Evolutionary conservation across 176 grass and related monocot genomes (phyloP).

Genomic region (Leersia perrieri): DNA sequence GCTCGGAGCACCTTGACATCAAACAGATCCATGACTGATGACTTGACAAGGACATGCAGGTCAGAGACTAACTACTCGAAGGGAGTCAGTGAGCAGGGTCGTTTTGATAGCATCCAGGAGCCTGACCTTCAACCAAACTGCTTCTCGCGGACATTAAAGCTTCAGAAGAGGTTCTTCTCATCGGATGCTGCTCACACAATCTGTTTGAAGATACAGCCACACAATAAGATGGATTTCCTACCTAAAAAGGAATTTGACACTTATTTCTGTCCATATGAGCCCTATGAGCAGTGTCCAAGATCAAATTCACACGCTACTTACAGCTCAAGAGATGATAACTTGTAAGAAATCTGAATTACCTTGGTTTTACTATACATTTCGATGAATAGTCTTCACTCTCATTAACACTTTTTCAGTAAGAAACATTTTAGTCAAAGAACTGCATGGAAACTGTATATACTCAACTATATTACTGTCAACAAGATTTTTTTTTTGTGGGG

Average conservation of each 20-base stretch:
- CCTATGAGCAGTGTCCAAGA: constrained; percentile 70
- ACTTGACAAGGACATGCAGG: constrained; percentile 56
- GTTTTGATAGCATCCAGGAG: constrained; percentile 56
- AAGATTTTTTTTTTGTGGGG: too few relatives aligned
- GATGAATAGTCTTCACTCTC: neutral
- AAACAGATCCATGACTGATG: constrained; percentile 61
- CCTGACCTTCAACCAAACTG: constrained; percentile 80
- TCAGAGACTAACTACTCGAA: constrained; percentile 59
- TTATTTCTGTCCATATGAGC: constrained; percentile 81
- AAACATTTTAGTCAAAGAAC: constrained; percentile 5
- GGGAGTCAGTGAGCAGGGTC: constrained; percentile 56
- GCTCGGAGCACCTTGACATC: constrained; percentile 58
- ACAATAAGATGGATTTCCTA: constrained; percentile 74
- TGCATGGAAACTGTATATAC: neutral
- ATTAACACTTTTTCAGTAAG: neutral
- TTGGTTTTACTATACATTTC: constrained; percentile 13
- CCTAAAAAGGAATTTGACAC: constrained; percentile 86
- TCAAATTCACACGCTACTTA: constrained; percentile 74
- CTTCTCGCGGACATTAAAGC: constrained; percentile 73
- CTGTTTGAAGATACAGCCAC: constrained; percentile 76
- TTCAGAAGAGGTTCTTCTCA: constrained; percentile 79
- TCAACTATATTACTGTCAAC: neutral
- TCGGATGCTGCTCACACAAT: constrained; percentile 61
- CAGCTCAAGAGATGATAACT: constrained; percentile 89
- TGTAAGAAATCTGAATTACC: constrained; percentile 58